These are phyloP conservation scores for Starmera stellimalicola DNA, from an alignment of 1,139 yeast genomes.

Conservation along the genomic window DNA sequence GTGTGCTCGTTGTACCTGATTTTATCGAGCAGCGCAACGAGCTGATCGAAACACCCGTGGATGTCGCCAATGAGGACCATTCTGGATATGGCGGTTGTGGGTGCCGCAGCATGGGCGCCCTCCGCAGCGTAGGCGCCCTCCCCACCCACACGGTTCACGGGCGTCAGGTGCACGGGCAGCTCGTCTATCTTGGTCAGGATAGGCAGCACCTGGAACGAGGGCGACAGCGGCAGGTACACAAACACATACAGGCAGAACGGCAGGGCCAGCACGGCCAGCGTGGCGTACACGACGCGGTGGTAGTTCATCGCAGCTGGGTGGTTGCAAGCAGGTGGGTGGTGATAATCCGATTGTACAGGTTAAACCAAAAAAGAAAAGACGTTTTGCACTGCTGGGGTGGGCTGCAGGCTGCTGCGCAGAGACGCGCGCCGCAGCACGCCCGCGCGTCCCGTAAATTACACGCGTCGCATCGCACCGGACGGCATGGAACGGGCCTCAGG, in stretches of 20 bases:
- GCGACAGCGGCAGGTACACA: slow-evolving; percentile 1
- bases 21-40: slow-evolving; percentile 40
- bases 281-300: not conserved
- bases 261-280: not conserved
- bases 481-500: no score
- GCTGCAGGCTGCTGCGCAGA: not conserved
- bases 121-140: slow-evolving; percentile 3
- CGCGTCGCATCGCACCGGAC: no score
- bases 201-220: slow-evolving; percentile 1
- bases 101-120: slow-evolving; percentile 3
- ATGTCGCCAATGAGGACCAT: slow-evolving; percentile 76
- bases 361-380: not conserved
- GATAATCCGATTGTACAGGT: not conserved
- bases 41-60: slow-evolving; percentile 64
- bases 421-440: not conserved
- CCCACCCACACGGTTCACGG: not conserved
- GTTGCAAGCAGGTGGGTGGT: not conserved
- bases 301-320: no score
- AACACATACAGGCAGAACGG: slow-evolving; percentile 3
- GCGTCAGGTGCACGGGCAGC: not conserved
- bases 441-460: no score
- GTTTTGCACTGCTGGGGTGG: not conserved
- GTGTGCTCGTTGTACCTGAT: slow-evolving; percentile 31
- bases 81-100: no score
- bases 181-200: not conserved